A percentile compares a stretch with the other conserved stretches of the same genome.
Conservation (phyloP, 495 filamentous ascomycete species). For the Antarctomyces pellizariae region DNA sequence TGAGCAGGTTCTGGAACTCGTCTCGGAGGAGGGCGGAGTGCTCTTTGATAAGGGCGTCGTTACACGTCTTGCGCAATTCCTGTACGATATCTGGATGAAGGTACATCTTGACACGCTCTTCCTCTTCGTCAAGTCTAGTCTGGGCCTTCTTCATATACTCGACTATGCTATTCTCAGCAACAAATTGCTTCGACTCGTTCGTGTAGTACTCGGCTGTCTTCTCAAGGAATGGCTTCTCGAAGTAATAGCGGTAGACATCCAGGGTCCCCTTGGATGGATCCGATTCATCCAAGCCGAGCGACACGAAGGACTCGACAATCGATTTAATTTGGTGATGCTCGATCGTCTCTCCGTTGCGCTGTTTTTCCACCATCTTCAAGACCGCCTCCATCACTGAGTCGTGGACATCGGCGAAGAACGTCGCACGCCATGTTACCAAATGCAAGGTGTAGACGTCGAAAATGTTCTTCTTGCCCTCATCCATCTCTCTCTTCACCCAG, state of each 20-base stretch:
- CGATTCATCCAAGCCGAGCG: conserved; percentile 78
- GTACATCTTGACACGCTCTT: conserved; percentile 80
- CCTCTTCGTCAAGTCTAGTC: conserved; percentile 74
- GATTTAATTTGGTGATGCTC: conserved; percentile 92
- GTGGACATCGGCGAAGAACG: conserved; percentile 67
- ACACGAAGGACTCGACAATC: conserved; percentile 93
- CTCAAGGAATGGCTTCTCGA: conserved; percentile 76
- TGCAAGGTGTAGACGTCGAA: conserved; percentile 97
- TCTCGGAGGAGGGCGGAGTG: conserved; percentile 70
- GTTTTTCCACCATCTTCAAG: conserved; percentile 87
- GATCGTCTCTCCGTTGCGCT: conserved; percentile 93
- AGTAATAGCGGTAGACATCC: conserved; percentile 78
- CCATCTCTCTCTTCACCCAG: conserved; percentile 98
- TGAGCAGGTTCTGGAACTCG: conserved; percentile 87
- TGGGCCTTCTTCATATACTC: conserved; percentile 99
- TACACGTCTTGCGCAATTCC: conserved; percentile 65
- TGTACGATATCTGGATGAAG: conserved; percentile 71
- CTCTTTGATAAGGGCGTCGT: conserved; percentile 69
- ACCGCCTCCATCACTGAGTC: conserved; percentile 86
- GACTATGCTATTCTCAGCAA: conserved; percentile 90
- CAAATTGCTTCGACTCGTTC: conserved; percentile 78
- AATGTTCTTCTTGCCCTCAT: conserved; percentile 95
- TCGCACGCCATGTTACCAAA: conserved; percentile 79
- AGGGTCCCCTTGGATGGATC: conserved; percentile 86
- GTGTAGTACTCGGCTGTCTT: conserved; percentile 74